phyloP scores from a whole-genome alignment of 805 yeast species.

The Saturnispora besseyi region DNA sequence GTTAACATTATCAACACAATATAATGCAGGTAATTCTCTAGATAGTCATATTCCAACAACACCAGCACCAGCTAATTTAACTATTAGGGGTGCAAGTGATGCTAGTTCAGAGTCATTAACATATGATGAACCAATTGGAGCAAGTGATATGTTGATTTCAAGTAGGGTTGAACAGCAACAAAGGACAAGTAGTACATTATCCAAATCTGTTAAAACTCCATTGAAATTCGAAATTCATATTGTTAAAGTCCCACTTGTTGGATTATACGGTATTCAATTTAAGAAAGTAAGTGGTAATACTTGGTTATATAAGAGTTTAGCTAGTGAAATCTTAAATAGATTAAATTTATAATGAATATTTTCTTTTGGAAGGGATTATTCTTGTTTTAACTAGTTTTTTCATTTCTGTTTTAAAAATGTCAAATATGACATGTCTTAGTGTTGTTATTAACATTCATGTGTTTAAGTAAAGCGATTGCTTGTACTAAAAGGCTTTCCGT shows the following conservation, averaged over 20 bases:
- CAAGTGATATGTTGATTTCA: conserved; percentile 51
- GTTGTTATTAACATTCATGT: too few relatives aligned
- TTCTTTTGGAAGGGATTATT: background rate
- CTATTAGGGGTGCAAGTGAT: conserved; percentile 26
- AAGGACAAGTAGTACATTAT: conserved; percentile 9
- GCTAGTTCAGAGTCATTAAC: conserved; percentile 58
- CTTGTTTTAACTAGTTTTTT: background rate
- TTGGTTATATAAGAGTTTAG: conserved; percentile 89
- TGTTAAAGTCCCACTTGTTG: conserved; percentile 85
- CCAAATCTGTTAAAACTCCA: conserved; percentile 39
- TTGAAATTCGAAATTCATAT: conserved; percentile 84
- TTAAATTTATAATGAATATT: conserved; percentile 41
- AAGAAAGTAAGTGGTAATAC: conserved; percentile 90
- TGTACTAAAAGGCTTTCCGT: too few relatives aligned
- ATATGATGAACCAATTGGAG: conserved; percentile 39
- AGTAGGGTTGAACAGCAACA: conserved; percentile 45
- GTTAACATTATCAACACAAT: conserved; percentile 26
- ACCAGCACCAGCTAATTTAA: conserved; percentile 32
- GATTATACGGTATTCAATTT: conserved; percentile 89
- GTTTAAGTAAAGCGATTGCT: too few relatives aligned
- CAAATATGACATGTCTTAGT: too few relatives aligned
- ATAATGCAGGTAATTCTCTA: conserved; percentile 35
- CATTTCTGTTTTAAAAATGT: too few relatives aligned
- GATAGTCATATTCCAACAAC: conserved; percentile 25
- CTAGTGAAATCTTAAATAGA: conserved; percentile 71